Evolutionary conservation across 257 asterid genomes (phyloP), one percentile per base, ranked within the genome.

Genomic region (Solanum sparsipilum): DNA sequence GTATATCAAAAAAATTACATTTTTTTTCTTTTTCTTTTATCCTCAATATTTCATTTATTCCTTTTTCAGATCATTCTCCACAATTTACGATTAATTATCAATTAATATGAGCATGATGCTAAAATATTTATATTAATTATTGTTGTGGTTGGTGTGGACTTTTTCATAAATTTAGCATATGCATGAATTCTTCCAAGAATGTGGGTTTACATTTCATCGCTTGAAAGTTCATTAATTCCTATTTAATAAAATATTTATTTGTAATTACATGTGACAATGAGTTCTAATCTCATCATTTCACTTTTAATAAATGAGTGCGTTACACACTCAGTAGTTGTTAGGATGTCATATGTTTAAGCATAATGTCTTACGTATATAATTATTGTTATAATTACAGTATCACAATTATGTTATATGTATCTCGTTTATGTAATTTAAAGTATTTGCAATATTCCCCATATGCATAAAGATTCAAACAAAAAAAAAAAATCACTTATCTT

Each of bases 1-100:
- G 3, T 6, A 52, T 52, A 16, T 52, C 0, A 52, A 18, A 0
- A 56, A 3, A 56, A 18, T 0, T 1, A 52, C 23, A 0, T 15
- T 16, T 52, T 5, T 44, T 6, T 52, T 5, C 21, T 16, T 16
- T 7, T 56, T 56, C 10, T 56, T 56, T 56, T 56, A 18, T 56
- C 4, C n/a, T 52, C 9, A 52, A 16, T 15, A 15, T 18, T 52
- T 56, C 10, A 6, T 18, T 56, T 56, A 60, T 23, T 60, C 2
- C 5, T 0, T 9, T 9, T 8, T 9, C n/a, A 3, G 3, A 60
- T 21, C 6, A 8, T 60, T 60, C 5, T 20, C 4, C 25, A 21
- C 10, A 0, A 21, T 58, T 20, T 58, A 58, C n/a, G 1, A 21
- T 2, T 8, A 23, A 21, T 21, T 7, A 58, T 21, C 9, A 58